Conservation (phyloP, 108 stramenopile species). For the Aurantiochytrium sp. region DNA sequence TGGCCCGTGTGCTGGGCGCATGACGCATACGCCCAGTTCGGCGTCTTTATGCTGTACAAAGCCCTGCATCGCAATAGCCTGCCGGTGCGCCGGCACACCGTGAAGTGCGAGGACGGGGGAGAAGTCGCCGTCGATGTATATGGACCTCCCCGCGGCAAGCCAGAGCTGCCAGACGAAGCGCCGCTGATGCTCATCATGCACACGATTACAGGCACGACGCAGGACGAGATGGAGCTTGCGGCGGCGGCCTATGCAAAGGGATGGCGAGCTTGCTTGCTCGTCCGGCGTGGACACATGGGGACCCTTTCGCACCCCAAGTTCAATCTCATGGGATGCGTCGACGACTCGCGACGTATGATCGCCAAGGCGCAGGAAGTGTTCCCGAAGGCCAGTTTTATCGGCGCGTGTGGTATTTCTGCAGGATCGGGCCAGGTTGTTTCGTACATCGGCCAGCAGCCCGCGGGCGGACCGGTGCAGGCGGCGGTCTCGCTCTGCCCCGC, state of each 20-base stretch:
- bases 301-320: background rate
- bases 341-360: background rate
- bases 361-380: background rate
- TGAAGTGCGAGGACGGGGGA: background rate
- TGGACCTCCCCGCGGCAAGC: background rate
- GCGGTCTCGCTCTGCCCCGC: slow-evolving; percentile 1
- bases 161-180: background rate
- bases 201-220: background rate
- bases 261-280: background rate
- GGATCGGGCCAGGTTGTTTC: background rate
- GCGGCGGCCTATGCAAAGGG: background rate
- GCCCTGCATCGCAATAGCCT: background rate
- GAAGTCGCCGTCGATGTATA: background rate
- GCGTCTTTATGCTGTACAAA: background rate
- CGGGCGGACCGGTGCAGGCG: background rate
- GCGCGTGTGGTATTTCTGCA: background rate
- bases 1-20: slow-evolving; percentile 12
- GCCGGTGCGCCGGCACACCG: background rate
- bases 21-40: background rate
- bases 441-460: background rate
- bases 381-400: background rate
- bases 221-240: background rate
- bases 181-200: slow-evolving; percentile 6
- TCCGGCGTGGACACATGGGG: background rate
- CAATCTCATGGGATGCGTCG: background rate